phyloP scores from a whole-genome alignment of 495 filamentous ascomycete genomes.

The Lepraria neglecta region DNA sequence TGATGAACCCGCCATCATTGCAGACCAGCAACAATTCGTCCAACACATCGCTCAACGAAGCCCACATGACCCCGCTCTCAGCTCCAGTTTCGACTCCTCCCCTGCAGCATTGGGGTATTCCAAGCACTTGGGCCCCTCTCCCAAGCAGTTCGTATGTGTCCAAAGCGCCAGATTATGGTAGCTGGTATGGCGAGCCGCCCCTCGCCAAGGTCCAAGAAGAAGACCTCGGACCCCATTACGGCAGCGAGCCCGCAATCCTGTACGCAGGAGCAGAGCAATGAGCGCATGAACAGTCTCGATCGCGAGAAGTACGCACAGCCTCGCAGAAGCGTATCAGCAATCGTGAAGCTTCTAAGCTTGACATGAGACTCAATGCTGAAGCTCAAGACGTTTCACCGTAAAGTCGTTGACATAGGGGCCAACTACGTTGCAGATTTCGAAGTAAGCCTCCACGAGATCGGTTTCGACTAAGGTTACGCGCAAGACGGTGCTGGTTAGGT shows the following conservation, averaged over 20 bases:
- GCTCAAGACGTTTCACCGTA: conserved; percentile 15
- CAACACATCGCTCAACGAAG: conserved; percentile 23
- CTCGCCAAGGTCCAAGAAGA: conserved; percentile 30
- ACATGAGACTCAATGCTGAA: background rate
- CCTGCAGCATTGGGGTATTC: conserved; percentile 17
- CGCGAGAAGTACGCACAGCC: background rate
- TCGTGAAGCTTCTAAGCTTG: conserved; percentile 4
- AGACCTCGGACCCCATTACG: conserved; percentile 24
- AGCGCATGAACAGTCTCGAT: conserved; percentile 4
- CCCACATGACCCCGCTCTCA: conserved; percentile 24
- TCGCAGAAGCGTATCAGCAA: conserved; percentile 10
- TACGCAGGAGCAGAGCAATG: conserved; percentile 19
- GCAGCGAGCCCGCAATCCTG: conserved; percentile 23
- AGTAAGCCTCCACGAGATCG: conserved; percentile 10
- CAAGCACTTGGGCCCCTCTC: conserved; percentile 22
- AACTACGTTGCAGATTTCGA: conserved; percentile 2
- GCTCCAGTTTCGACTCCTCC: conserved; percentile 26
- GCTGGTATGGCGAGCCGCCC: conserved; percentile 27
- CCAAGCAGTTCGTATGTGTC: conserved; percentile 23
- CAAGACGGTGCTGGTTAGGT: background rate
- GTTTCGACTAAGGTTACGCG: conserved; percentile 21
- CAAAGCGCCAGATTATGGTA: conserved; percentile 26
- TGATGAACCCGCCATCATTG: conserved; percentile 29
- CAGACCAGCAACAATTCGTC: conserved; percentile 27
- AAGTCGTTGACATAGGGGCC: conserved; percentile 9